A percentile compares a stretch with the other conserved stretches of the same genome.
phyloP scores from a whole-genome alignment of 1,284 basidiomycete species.

The Chalciporus piperatoides region DNA sequence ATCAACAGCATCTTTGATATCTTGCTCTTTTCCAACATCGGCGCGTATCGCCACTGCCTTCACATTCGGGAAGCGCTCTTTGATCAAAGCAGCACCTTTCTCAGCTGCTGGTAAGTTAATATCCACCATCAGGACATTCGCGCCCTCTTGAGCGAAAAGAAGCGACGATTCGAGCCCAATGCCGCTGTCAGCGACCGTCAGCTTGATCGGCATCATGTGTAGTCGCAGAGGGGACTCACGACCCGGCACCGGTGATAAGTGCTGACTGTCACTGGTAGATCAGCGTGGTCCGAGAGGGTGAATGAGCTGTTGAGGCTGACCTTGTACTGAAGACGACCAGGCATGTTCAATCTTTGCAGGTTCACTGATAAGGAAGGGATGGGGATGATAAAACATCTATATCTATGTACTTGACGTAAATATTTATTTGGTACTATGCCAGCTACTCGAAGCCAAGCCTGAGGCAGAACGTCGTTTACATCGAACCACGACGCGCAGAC shows the following conservation, averaged over 20 bases:
- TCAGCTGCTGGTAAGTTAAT: constrained; percentile 80
- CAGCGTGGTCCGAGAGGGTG: neutral
- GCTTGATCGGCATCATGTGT: neutral
- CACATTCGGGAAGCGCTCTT: constrained; percentile 64
- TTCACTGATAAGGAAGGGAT: neutral
- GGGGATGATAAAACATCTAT: constrained; percentile 8
- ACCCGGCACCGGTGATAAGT: constrained; percentile 81
- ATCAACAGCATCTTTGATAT: constrained; percentile 81
- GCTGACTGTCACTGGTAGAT: constrained; percentile 53
- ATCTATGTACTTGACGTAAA: constrained; percentile 1
- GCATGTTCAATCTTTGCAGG: constrained; percentile 40
- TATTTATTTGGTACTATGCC: neutral
- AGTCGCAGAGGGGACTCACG: constrained; percentile 49
- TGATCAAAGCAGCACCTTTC: constrained; percentile 64
- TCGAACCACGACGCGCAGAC: neutral
- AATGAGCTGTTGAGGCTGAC: constrained; percentile 33
- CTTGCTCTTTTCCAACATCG: constrained; percentile 86
- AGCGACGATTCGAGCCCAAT: constrained; percentile 93
- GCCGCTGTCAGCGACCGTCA: constrained; percentile 50
- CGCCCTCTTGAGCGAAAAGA: constrained; percentile 91
- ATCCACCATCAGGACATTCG: constrained; percentile 82
- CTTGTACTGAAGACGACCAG: constrained; percentile 69
- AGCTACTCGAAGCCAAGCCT: no score
- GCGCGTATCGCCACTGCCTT: constrained; percentile 72
- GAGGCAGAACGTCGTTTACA: no score